Evolutionary conservation across 2,329 filamentous ascomycete genomes (phyloP).

Genomic region (Aureobasidium sp.): DNA sequence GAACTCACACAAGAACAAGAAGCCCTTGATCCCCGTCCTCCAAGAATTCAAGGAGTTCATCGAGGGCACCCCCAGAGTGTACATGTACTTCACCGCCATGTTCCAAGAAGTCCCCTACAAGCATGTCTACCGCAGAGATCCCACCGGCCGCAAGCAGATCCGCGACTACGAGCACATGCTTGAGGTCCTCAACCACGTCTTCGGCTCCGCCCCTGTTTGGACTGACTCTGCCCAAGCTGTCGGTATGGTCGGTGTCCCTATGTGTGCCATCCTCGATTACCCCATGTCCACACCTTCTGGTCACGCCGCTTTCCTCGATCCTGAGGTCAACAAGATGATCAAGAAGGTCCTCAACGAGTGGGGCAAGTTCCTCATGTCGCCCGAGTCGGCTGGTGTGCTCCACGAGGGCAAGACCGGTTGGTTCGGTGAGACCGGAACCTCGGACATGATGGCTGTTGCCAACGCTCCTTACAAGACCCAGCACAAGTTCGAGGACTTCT

Average conservation of each 20-base stretch:
- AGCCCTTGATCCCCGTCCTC: conserved; percentile 51
- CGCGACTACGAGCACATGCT: conserved; percentile 61
- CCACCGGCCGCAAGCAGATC: conserved; percentile 54
- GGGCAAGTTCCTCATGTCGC: conserved; percentile 31
- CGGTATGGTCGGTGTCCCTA: conserved; percentile 15
- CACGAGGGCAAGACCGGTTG: conserved; percentile 30
- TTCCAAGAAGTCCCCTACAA: conserved; percentile 54
- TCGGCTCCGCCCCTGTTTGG: conserved; percentile 34
- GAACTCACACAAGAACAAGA: conserved; percentile 44
- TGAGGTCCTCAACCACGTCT: conserved; percentile 52
- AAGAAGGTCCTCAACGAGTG: conserved; percentile 45
- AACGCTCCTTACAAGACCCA: conserved; percentile 23
- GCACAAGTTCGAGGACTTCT: conserved; percentile 44
- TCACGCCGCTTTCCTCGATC: conserved; percentile 46
- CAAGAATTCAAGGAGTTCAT: conserved; percentile 59
- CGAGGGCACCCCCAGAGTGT: conserved; percentile 54
- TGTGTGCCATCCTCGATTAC: conserved; percentile 52
- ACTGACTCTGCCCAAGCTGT: conserved; percentile 26
- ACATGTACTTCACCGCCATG: conserved; percentile 61
- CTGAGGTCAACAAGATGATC: conserved; percentile 44
- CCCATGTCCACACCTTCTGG: conserved; percentile 50
- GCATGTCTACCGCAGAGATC: conserved; percentile 52
- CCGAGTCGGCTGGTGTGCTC: conserved; percentile 32
- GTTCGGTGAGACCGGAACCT: conserved; percentile 33
- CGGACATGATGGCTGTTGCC: conserved; percentile 29